Conservation (phyloP, 164 flowering plant genomes). For the Berberis vulgaris region DNA sequence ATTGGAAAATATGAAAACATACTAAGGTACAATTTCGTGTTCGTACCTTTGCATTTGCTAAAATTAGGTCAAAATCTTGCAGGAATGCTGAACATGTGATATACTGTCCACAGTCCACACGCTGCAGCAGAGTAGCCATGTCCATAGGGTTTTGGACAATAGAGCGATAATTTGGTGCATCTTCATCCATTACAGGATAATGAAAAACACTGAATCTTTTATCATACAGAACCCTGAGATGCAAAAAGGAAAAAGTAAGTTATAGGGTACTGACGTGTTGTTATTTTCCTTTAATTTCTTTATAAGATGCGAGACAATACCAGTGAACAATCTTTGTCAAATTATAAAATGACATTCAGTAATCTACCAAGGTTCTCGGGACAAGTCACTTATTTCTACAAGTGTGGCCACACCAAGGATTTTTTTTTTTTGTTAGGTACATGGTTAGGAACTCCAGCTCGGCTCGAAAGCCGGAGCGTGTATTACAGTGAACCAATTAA, state of each 20-base stretch:
- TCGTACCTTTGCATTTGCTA: slow-evolving; percentile 83
- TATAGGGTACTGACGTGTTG: neutral
- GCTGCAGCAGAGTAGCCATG: slow-evolving; percentile 79
- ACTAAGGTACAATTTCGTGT: neutral
- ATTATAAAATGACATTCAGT: neutral
- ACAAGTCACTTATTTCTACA: no score
- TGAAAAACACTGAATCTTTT: slow-evolving; percentile 88
- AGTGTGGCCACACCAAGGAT: no score
- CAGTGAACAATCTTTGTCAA: neutral
- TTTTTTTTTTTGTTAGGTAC: no score
- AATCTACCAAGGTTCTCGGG: no score
- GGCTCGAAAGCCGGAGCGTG: no score
- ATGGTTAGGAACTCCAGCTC: no score
- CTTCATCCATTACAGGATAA: slow-evolving; percentile 94
- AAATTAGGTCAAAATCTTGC: slow-evolving; percentile 83
- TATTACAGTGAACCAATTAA: no score
- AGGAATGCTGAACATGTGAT: slow-evolving; percentile 66
- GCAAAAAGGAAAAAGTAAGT: slow-evolving; percentile 7
- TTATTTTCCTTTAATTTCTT: neutral
- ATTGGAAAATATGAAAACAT: neutral
- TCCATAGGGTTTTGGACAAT: slow-evolving; percentile 96
- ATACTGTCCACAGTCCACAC: slow-evolving; percentile 85
- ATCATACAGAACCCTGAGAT: slow-evolving; percentile 81
- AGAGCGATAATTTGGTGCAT: slow-evolving; percentile 91
- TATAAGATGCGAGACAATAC: no score